Conservation (phyloP, 768 basidiomycete species). For the Kwoniella dendrophila region DNA sequence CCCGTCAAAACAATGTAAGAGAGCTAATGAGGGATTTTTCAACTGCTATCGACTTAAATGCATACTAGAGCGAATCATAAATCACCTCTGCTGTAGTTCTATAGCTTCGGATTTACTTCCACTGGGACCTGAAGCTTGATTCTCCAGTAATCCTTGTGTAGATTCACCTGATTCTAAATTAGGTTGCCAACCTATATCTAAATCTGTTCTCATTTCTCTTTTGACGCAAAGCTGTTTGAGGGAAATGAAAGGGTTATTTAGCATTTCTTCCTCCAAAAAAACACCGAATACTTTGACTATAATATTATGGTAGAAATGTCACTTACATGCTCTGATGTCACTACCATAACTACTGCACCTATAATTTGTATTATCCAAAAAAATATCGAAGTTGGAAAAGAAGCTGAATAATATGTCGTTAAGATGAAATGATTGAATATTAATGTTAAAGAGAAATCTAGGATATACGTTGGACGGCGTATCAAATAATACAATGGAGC, state of each 20-base stretch:
- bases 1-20: too few relatives aligned
- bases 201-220: slow-evolving; percentile 28
- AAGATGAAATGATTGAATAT: slow-evolving; percentile 88
- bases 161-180: slow-evolving; percentile 18
- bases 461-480: slow-evolving; percentile 86
- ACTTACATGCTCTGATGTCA: slow-evolving; percentile 87
- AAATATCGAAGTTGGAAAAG: slow-evolving; percentile 82
- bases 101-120: slow-evolving; percentile 5
- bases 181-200: slow-evolving; percentile 29
- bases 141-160: slow-evolving; percentile 5
- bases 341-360: slow-evolving; percentile 72
- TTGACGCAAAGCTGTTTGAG: slow-evolving; percentile 34
- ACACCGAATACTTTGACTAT: too few relatives aligned
- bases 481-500: slow-evolving; percentile 84
- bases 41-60: too few relatives aligned
- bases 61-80: too few relatives aligned
- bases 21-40: too few relatives aligned
- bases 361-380: slow-evolving; percentile 82
- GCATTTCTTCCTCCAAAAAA: too few relatives aligned
- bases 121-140: slow-evolving; percentile 8
- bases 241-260: too few relatives aligned
- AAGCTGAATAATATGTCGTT: slow-evolving; percentile 84
- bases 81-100: slow-evolving; percentile 8
- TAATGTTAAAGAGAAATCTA: slow-evolving; percentile 91
- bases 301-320: too few relatives aligned